A percentile compares a stretch with the other conserved stretches of the same genome.
Conservation (phyloP, 179 eudicot species). For the Sideroxylon spinosum region DNA sequence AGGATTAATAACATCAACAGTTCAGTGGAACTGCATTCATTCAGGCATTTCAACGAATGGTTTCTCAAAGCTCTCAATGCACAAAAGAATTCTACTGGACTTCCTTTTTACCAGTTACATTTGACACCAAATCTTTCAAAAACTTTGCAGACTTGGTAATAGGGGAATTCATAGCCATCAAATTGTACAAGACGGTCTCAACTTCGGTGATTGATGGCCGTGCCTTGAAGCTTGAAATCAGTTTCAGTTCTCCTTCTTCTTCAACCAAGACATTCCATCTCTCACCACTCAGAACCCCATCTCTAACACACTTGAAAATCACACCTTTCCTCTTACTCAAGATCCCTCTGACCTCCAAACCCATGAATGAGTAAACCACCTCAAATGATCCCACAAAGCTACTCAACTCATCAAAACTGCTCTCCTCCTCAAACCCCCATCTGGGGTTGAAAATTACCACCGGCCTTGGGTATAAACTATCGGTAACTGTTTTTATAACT, state of each 20-base stretch:
- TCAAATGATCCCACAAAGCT: slow-evolving; percentile 68
- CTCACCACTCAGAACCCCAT: slow-evolving; percentile 70
- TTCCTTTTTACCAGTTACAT: slow-evolving; percentile 66
- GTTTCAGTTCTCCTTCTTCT: slow-evolving; percentile 56
- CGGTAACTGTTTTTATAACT: slow-evolving; percentile 44
- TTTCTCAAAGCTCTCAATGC: background rate
- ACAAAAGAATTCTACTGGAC: background rate
- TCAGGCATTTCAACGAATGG: background rate
- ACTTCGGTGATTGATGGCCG: slow-evolving; percentile 76
- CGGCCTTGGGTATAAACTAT: slow-evolving; percentile 56
- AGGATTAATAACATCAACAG: background rate
- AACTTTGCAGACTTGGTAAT: slow-evolving; percentile 78
- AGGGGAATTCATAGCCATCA: slow-evolving; percentile 88
- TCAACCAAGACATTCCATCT: slow-evolving; percentile 76
- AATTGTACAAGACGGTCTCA: slow-evolving; percentile 79
- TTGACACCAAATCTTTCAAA: slow-evolving; percentile 69
- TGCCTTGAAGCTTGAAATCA: slow-evolving; percentile 50
- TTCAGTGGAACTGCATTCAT: background rate
- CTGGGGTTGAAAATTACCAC: slow-evolving; percentile 76
- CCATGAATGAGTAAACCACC: slow-evolving; percentile 84
- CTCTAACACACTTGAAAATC: slow-evolving; percentile 64
- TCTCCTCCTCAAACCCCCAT: slow-evolving; percentile 84
- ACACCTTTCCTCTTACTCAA: slow-evolving; percentile 79
- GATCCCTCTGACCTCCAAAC: slow-evolving; percentile 81
- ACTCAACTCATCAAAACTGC: slow-evolving; percentile 39